Conservation (phyloP, 108 stramenopile species). For the Mediolabrus comicus region DNA sequence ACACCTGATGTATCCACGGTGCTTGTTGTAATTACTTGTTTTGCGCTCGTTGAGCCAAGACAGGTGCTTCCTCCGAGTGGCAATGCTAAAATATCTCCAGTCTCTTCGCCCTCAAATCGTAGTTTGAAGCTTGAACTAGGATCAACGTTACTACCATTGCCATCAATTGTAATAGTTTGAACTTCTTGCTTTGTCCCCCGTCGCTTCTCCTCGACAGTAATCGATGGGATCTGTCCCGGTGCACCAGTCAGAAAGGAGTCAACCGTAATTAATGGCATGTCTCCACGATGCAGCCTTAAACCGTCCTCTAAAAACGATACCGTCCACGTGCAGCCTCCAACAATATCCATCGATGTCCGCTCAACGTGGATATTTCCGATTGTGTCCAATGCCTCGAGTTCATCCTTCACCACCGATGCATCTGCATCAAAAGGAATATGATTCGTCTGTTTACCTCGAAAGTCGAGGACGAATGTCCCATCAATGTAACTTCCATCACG, state of each 20-base stretch:
- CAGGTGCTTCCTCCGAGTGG: constrained; percentile 45
- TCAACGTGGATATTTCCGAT: constrained; percentile 41
- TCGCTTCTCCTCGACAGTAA: constrained; percentile 53
- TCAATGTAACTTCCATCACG: constrained; percentile 44
- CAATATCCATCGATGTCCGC: constrained; percentile 35
- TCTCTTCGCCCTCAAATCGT: constrained; percentile 40
- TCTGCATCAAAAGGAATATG: constrained; percentile 58
- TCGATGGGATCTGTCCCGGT: constrained; percentile 39
- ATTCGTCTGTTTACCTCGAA: constrained; percentile 29
- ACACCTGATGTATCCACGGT: constrained; percentile 47
- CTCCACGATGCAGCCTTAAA: constrained; percentile 39
- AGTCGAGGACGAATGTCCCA: constrained; percentile 36
- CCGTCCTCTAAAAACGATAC: constrained; percentile 57
- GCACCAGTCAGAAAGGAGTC: constrained; percentile 43
- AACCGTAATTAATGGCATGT: constrained; percentile 44
- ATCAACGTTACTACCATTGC: constrained; percentile 35
- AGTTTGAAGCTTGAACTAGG: constrained; percentile 42
- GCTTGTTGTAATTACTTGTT: constrained; percentile 62
- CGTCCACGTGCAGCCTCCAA: constrained; percentile 74
- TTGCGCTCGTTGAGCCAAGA: constrained; percentile 45
- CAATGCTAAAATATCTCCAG: constrained; percentile 32
- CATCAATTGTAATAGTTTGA: constrained; percentile 45
- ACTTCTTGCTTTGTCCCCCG: constrained; percentile 74
- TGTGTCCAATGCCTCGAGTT: constrained; percentile 53
- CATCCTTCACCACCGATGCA: constrained; percentile 48